phyloP scores from a whole-genome alignment of 441 rosid genomes.

The Viola pubescens region DNA sequence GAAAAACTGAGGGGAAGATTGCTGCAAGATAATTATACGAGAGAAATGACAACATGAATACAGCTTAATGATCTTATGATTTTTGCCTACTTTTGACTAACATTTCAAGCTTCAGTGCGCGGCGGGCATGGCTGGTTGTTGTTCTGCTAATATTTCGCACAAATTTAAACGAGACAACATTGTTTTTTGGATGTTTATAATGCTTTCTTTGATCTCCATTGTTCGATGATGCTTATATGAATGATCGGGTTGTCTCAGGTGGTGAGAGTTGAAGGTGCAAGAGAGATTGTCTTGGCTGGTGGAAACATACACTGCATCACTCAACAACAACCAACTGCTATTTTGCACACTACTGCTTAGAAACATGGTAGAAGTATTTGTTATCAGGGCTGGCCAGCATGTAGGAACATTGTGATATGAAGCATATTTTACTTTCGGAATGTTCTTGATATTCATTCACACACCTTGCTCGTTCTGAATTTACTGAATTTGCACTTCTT shows the following conservation, averaged over 20 bases:
- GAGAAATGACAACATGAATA: no score
- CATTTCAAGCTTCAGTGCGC: not conserved
- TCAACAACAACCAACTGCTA: slow-evolving; percentile 68
- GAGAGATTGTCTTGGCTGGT: slow-evolving; percentile 85
- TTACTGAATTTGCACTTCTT: no score
- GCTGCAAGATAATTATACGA: no score
- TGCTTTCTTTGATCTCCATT: no score
- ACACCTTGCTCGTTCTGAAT: no score
- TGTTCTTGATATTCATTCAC: no score
- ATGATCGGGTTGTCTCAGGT: slow-evolving; percentile 30
- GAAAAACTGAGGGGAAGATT: no score
- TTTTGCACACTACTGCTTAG: not conserved
- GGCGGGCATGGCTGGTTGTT: not conserved
- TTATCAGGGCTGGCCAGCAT: not conserved
- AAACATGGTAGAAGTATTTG: not conserved
- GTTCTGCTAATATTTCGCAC: not conserved
- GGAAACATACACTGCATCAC: slow-evolving; percentile 96
- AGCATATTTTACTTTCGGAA: no score
- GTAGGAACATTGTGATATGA: no score
- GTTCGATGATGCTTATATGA: not conserved
- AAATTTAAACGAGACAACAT: not conserved
- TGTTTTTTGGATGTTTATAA: not conserved
- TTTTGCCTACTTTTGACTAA: no score
- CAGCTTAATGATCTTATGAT: no score
- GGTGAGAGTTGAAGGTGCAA: slow-evolving; percentile 67